These are phyloP conservation scores for Calocera cornea DNA, from an alignment of 768 basidiomycete genomes.

Conservation along the genomic window DNA sequence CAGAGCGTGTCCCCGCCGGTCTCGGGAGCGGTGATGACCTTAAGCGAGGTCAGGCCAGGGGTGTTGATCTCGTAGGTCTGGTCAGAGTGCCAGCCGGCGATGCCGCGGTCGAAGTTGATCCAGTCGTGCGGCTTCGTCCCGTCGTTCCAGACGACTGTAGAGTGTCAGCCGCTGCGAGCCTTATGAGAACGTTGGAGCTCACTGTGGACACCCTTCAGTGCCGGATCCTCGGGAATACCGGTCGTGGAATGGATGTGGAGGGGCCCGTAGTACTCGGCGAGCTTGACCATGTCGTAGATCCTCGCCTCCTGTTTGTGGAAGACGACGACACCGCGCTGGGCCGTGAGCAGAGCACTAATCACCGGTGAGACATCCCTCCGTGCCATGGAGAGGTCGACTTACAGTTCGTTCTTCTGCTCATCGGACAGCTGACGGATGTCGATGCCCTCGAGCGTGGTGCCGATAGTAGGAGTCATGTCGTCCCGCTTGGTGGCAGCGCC, in stretches of 20 bases:
- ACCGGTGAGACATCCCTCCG: not conserved
- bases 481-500: not conserved
- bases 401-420: slow-evolving; percentile 6
- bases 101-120: not conserved
- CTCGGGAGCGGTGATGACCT: not conserved
- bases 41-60: slow-evolving; percentile 16
- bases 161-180: not conserved
- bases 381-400: not conserved
- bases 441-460: not conserved
- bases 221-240: slow-evolving; percentile 22
- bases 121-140: not conserved
- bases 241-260: slow-evolving; percentile 25
- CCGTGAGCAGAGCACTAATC: not conserved
- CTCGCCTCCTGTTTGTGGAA: slow-evolving; percentile 3
- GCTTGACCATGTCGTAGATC: slow-evolving; percentile 4
- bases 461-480: not conserved
- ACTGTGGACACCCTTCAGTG: slow-evolving; percentile 14
- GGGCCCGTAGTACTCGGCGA: slow-evolving; percentile 2
- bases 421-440: not conserved
- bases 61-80: slow-evolving; percentile 8
- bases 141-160: slow-evolving; percentile 2
- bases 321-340: slow-evolving; percentile 3
- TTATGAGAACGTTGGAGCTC: not conserved
- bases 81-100: slow-evolving; percentile 9
- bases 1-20: slow-evolving; percentile 21